Conservation (phyloP, 2,329 filamentous ascomycete species). For the Venturia aucupariae region DNA sequence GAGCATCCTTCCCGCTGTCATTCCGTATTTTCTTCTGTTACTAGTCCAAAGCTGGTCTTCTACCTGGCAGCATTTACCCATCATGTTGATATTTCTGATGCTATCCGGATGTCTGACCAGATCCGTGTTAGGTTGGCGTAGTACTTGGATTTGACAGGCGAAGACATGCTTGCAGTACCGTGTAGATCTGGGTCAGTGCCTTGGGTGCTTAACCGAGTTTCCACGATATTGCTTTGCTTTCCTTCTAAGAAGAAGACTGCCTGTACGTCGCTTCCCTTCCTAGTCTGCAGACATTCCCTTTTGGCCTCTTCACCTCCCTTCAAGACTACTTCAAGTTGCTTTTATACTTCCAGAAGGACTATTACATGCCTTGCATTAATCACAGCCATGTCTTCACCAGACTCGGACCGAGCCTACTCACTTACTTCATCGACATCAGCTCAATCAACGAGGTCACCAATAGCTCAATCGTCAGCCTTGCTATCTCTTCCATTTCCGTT, state of each 20-base stretch:
- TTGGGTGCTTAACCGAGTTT: not conserved
- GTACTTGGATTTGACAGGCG: not conserved
- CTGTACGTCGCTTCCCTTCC: not conserved
- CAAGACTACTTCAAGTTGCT: not conserved
- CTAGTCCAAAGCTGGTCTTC: not conserved
- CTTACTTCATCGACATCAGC: not conserved
- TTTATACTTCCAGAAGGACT: not conserved
- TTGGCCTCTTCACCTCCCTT: not conserved
- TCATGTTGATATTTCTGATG: not conserved
- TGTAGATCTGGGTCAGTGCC: not conserved
- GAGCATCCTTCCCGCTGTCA: constrained; percentile 3
- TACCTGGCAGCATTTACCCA: not conserved
- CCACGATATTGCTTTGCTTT: not conserved
- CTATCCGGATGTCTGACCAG: not conserved
- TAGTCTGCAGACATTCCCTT: not conserved
- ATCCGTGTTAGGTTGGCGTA: not conserved
- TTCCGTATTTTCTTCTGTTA: not conserved
- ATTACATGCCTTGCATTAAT: not conserved
- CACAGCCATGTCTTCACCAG: not conserved
- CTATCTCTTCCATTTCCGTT: constrained; percentile 1
- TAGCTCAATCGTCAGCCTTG: not conserved
- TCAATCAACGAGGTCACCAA: not conserved
- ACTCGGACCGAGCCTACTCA: not conserved
- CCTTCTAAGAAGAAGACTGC: not conserved
- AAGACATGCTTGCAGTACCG: not conserved